phyloP scores from a whole-genome alignment of 2,329 filamentous ascomycete genomes.

The Pseudogymnoascus sp. region DNA sequence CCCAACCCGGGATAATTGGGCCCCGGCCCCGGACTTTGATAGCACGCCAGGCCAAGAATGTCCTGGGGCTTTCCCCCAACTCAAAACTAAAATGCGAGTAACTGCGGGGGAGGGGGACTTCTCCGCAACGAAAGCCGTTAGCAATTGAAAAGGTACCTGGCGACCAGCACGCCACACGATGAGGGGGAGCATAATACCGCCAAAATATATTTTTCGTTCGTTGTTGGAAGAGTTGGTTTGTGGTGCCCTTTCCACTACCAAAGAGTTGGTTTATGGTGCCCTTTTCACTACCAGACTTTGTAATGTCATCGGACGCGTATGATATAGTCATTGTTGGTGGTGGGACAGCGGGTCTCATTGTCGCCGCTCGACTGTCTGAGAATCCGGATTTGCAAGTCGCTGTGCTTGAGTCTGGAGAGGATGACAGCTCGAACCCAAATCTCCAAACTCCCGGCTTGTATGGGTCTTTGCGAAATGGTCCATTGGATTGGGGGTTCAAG shows the following conservation, averaged over 20 bases:
- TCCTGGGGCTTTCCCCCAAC: neutral
- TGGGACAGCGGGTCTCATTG: conserved; percentile 34
- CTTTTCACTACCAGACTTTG: neutral
- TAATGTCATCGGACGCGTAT: conserved; percentile 6
- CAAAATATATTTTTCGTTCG: neutral
- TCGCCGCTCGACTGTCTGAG: conserved; percentile 34
- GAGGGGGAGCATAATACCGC: neutral
- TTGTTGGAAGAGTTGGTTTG: neutral
- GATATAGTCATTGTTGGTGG: conserved; percentile 37
- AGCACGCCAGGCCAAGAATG: neutral
- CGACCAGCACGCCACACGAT: neutral
- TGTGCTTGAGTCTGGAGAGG: conserved; percentile 34
- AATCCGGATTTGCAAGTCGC: conserved; percentile 30
- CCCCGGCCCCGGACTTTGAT: neutral
- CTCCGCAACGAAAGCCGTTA: neutral
- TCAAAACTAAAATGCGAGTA: neutral
- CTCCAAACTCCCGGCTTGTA: conserved; percentile 31
- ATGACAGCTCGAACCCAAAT: conserved; percentile 28
- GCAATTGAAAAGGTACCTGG: neutral
- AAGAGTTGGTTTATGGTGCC: neutral
- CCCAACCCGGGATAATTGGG: neutral
- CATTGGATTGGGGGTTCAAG: conserved; percentile 33
- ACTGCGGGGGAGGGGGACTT: neutral
- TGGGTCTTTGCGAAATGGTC: conserved; percentile 22
- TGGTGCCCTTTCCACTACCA: neutral